Evolutionary conservation across 306 rosid genomes (phyloP), one percentile per base, ranked within the genome.

Genomic region (Begonia peltatifolia): DNA sequence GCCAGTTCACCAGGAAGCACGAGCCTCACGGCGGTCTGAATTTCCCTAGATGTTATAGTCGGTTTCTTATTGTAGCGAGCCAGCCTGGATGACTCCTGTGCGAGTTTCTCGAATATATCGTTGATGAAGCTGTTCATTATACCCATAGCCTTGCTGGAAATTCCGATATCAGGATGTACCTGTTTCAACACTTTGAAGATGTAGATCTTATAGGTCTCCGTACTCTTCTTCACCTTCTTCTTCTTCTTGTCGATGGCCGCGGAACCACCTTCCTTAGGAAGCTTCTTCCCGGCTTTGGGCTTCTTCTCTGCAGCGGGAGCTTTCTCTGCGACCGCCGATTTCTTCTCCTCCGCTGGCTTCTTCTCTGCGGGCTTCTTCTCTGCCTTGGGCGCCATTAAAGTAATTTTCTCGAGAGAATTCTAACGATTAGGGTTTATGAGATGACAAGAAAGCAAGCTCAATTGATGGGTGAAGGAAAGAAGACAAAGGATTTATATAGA

Each of bases 61-160:
- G 71, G 71, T 23, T 75, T 70, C 63, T 69, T 73, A 71, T 63
- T 77, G 65, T 69, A 66, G 2, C 74, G 62, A 5, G 38, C 38
- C 38, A 30, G 6, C 38, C 38, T 30, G 9, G 38, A 30, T 30
- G 38, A 30, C 9, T 30, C 38, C 38, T 30, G 38, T 30, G 38
- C 38, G 38, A 30, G 38, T 30, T 30, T 30, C 38, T 30, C 81
- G 5, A 71, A 76, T 36, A 77, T 63, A 0, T 61, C 79, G 7
- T 74, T 70, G 79, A 73, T 63, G 61, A 76, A 75, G 42, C 76
- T 70, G 61, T 75, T 71, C 76, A 71, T 71, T 35, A 75, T 75
- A 5, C 68, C 80, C 79, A 72, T 72, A 16, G 76, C 74, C 23
- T 69, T 77, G 62, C 76, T 71, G 0, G 81, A 71, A 53, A 75